phyloP scores from a whole-genome alignment of 139 green algal genomes.

The Auxenochlorella protothecoides region DNA sequence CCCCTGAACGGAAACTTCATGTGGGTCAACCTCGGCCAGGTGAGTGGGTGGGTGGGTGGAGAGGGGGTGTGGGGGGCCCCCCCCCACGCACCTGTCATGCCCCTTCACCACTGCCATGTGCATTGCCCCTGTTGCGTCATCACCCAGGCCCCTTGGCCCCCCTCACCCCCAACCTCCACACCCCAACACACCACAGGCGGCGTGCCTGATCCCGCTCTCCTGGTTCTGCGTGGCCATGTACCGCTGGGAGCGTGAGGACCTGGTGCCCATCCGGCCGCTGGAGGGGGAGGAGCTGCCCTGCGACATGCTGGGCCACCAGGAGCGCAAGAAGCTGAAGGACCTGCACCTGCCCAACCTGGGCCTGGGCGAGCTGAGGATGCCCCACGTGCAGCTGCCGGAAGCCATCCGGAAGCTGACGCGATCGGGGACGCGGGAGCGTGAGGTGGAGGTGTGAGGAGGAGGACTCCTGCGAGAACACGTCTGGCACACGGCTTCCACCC shows the following conservation, averaged over 20 bases:
- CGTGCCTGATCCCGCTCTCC: conserved; percentile 20
- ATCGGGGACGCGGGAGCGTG: too few species aligned
- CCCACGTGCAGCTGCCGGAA: not conserved
- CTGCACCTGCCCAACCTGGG: conserved; percentile 11
- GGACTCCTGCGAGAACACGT: too few species aligned
- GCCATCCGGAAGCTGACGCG: too few species aligned
- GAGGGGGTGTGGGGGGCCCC: too few species aligned
- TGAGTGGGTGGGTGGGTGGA: not conserved
- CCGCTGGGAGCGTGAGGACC: conserved; percentile 32
- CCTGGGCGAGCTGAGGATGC: conserved; percentile 8
- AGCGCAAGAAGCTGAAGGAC: conserved; percentile 1
- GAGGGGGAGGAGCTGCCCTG: conserved; percentile 24
- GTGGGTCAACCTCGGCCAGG: conserved; percentile 37
- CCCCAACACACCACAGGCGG: conserved; percentile 1
- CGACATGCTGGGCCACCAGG: conserved; percentile 11
- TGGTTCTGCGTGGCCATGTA: conserved; percentile 26
- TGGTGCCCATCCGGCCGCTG: conserved; percentile 40
- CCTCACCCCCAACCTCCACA: too few species aligned
- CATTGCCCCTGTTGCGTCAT: too few species aligned
- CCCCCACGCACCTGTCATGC: too few species aligned
- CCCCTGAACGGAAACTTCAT: conserved; percentile 37
- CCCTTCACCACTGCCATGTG: too few species aligned
- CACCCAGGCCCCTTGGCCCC: too few species aligned
- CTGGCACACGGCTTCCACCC: too few species aligned
- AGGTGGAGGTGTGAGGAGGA: too few species aligned